Percentiles rank a stretch among this genome's conserved stretches.
Conservation (phyloP, 2,329 filamentous ascomycete genomes). For the Microdochium nivale region DNA sequence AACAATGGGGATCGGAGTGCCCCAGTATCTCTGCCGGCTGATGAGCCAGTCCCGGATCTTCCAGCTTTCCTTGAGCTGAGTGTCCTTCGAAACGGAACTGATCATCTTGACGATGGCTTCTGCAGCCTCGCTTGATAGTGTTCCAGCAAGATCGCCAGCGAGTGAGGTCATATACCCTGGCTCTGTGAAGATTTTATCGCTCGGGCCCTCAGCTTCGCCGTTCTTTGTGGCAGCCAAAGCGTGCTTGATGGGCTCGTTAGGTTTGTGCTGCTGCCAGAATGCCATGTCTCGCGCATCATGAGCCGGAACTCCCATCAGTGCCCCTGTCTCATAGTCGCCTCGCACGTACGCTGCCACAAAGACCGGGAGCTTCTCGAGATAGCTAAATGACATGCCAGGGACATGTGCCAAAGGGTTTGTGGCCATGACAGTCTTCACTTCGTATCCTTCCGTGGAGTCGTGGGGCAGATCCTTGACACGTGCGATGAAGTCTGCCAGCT, state of each 20-base stretch:
- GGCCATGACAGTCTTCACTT: constrained; percentile 51
- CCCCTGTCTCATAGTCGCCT: constrained; percentile 77
- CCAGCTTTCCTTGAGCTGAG: constrained; percentile 51
- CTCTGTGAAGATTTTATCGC: constrained; percentile 49
- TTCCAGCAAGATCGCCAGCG: constrained; percentile 56
- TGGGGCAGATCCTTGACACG: constrained; percentile 45
- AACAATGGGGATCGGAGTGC: constrained; percentile 79
- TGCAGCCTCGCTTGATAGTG: constrained; percentile 54
- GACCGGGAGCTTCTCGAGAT: constrained; percentile 55
- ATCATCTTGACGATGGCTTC: constrained; percentile 52
- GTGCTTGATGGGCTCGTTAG: constrained; percentile 48
- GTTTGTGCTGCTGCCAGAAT: constrained; percentile 69
- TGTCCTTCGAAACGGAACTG: neutral
- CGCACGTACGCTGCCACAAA: constrained; percentile 81
- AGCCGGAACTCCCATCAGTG: constrained; percentile 85
- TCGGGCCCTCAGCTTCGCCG: constrained; percentile 32
- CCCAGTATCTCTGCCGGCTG: constrained; percentile 90
- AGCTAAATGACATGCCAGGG: constrained; percentile 37
- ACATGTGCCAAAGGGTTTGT: constrained; percentile 57
- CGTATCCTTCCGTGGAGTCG: constrained; percentile 59
- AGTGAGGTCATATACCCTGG: constrained; percentile 60
- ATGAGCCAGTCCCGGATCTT: constrained; percentile 83
- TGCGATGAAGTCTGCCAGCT: constrained; percentile 61
- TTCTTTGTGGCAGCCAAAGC: constrained; percentile 50
- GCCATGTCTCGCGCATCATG: constrained; percentile 72